Base-by-base conservation (phyloP, 371 early-diverging fungal genomes). In the Chytridium lagenaria region DNA sequence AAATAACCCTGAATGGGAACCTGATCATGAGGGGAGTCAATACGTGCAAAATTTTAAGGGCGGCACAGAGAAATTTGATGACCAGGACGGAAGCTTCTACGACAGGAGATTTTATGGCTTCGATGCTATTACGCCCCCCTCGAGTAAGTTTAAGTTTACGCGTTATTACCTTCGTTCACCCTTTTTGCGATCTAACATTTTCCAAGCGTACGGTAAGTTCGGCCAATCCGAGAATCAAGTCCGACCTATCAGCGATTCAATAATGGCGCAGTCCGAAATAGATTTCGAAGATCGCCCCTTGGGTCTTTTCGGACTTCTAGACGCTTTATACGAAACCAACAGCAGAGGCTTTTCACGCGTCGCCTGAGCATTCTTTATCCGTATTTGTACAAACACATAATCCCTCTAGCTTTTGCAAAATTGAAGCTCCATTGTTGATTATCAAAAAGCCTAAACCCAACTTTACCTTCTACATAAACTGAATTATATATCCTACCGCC, bases 1-100 rank as follows among this genome's bases (percentile, higher is more conserved):
- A 75, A 90, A 93, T 77, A 86, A 95, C 78, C 95, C 95, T 2
- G 89, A 89, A 33, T 95, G 95, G 95, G 86, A 91, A 66, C 93
- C 93, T 0, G 83, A 44, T 85, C 89, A 69, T 26, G 86, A 88
- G 26, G 93, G 92, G 1, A 92, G 92, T 10, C 78, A 88, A 83
- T 94, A 90, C 75, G 78, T 93, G 10, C 84, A 84, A 36, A 79
- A 77, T 3, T 38, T 84, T 0, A 10, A 23, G 22, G 67, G 76
- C n/a, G 40, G 74, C 55, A 50, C 34, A 64, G 40, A 59, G 69
- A 3, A 37, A 31, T 15, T 61, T 44, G 7, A 44, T 44, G 44
- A 19, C 12, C 12, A 7, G 44, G 19, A 26, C 16, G 30, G 57
- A 55, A 23, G 57, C 57, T 7, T 55, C 57, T 10, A 55, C 57